Evolutionary conservation across 2,329 filamentous ascomycete species (phyloP), one percentile per base, ranked within the genome.

Genomic region (Allantophomopsis lycopodina): DNA sequence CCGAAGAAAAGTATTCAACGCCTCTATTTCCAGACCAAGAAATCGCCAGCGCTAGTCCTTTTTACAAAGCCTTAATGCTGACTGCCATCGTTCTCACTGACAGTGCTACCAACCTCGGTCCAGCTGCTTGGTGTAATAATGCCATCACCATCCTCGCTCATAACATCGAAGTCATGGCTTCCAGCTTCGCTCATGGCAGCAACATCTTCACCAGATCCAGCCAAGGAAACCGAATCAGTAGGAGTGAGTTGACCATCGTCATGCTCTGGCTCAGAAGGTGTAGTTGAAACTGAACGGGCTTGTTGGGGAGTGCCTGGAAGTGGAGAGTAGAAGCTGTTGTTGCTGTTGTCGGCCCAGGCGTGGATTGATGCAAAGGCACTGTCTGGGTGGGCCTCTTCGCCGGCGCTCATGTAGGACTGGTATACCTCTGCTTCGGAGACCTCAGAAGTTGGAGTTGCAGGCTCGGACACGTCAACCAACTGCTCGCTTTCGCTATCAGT

Each of bases 101-200:
- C 60, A 11, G 74, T 66, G 45, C 75, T 79, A 43, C 73, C 76
- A 12, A 80, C 66, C 51, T 80, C 76, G 6, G 71, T 76, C 76
- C 76, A 80, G 55, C 70, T 76, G 1, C 66, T 65, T 0, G 76
- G 75, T 1, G 75, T 80, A 40, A 64, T 56, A 50, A 77, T 68
- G 21, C 71, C 72, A 8, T 58, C 55, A 23, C 70, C 71, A 48
- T 69, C 72, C 46, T 75, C 69, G 48, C 73, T 78, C 60, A 76
- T 56, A 13, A 77, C 66, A 44, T 76, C 73, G 39, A 63, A 71
- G 28, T 65, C 57, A 18, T 31, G 28, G 14, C 57, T 66, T 28
- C 8, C 23, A 28, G 23, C 7, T 28, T 28, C 23, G 23, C 23
- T 28, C 23, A 28, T 28, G 7, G 23, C 23, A 28, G 23, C 23